Conservation (phyloP, 345 rosid genomes). For the Hirschfeldia incana region DNA sequence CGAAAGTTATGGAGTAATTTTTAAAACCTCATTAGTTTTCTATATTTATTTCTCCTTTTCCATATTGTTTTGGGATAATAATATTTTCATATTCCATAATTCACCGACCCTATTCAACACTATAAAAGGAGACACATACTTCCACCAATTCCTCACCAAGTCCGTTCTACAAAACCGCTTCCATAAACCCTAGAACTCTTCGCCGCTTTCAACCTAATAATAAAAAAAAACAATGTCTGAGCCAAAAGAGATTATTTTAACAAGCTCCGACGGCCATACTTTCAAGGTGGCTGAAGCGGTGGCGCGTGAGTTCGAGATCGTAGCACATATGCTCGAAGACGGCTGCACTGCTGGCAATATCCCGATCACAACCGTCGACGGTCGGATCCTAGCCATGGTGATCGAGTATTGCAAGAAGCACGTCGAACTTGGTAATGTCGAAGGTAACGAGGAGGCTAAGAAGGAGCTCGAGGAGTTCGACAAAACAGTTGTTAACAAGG, state of each 20-base stretch:
- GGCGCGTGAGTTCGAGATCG: slow-evolving; percentile 57
- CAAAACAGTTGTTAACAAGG: slow-evolving; percentile 45
- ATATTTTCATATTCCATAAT: neutral
- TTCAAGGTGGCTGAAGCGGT: slow-evolving; percentile 62
- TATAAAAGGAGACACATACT: neutral
- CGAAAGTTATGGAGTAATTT: neutral
- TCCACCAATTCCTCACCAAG: neutral
- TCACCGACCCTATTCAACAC: neutral
- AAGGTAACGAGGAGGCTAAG: slow-evolving; percentile 32
- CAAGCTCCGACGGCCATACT: slow-evolving; percentile 54
- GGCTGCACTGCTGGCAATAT: slow-evolving; percentile 55
- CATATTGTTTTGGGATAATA: neutral
- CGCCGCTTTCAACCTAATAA: neutral
- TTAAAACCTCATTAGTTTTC: neutral
- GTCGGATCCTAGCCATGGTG: slow-evolving; percentile 50
- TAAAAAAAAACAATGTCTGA: neutral
- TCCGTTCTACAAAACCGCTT: neutral
- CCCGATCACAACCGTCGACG: slow-evolving; percentile 64
- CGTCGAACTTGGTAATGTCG: slow-evolving; percentile 39
- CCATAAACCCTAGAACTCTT: neutral
- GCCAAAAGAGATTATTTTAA: slow-evolving; percentile 44
- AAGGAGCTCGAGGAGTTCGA: slow-evolving; percentile 48
- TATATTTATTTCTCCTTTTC: neutral
- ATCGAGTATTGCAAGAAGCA: slow-evolving; percentile 70
- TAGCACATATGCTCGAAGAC: slow-evolving; percentile 63